Base-by-base conservation (phyloP, 306 rosid genomes). In the Castanospermum australe region DNA sequence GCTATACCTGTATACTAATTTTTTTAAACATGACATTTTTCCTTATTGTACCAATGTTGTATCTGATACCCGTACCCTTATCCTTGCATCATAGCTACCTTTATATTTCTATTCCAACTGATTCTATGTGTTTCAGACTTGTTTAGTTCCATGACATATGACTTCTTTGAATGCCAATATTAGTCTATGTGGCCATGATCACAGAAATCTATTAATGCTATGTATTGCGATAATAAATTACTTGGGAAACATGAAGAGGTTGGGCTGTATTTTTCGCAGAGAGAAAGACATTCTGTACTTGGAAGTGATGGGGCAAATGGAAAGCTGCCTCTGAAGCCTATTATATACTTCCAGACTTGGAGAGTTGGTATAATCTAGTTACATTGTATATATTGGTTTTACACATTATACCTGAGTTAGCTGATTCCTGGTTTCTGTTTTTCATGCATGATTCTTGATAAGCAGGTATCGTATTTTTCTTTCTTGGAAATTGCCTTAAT, bases 401-500 rank as follows among this genome's bases (percentile, higher is more conserved):
- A 50, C n/a, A 36, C 66, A 10, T 33, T 39, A 10, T 48, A 59
- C 47, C 22, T 79, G 67, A 21, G 75, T 52, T 25, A 7, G 52
- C 71, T 25, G 78, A 78, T 79, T 73, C 36, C 45, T 64, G 5
- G 51, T 55, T 51, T 82, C 22, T 18, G 41, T 24, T 82, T 60
- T 68, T 54, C 56, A 48, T 66, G 45, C 60, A 25, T 33, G 25
- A 6, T 73, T 80, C 61, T 79, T 72, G 25, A 68, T 79, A n/a
- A 65, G 86, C 92, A 94, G 99, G 98, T 54, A 88, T 95, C 45
- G 13, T 88, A 66, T 87, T 95, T 90, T 95, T 95, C 87, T 65
- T 91, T 82, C 85, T 95, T 22, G 99, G 99, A 56, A 95, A 95
- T 79, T 88, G 93, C 87, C 93, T 95, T 36, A 95, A 95, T 76